Evolutionary conservation across 2,329 filamentous ascomycete species (phyloP).

Genomic region (Mycogone perniciosa): DNA sequence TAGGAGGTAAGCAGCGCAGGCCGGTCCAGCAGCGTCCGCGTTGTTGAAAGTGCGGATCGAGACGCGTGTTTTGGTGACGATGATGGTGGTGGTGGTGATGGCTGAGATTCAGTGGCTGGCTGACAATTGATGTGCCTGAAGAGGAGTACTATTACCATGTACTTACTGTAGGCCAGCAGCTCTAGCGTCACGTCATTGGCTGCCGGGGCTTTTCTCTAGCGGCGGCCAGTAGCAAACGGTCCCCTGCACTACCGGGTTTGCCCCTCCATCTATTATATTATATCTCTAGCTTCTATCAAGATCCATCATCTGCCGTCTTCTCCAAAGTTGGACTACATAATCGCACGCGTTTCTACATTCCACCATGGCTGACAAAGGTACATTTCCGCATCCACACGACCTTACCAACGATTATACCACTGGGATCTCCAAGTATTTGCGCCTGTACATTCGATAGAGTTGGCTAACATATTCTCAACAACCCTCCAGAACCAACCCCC

Average conservation of each 20-base stretch:
- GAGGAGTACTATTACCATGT: neutral
- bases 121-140: constrained; percentile 5
- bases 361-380: constrained; percentile 39
- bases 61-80: neutral
- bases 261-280: constrained; percentile 16
- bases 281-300: constrained; percentile 15
- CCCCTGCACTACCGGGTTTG: constrained; percentile 10
- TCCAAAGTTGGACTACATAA: neutral
- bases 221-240: neutral
- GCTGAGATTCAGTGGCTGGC: constrained; percentile 1
- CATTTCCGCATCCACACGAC: neutral
- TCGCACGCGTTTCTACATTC: neutral
- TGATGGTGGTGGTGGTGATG: neutral
- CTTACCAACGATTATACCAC: neutral
- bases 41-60: neutral
- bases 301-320: constrained; percentile 12
- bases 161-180: too few relatives aligned
- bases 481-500: constrained; percentile 41
- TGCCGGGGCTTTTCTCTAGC: neutral
- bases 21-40: neutral
- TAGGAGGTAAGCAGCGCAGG: neutral
- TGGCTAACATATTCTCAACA: constrained; percentile 8
- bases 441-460: neutral
- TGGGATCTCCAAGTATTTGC: too few relatives aligned
- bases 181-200: neutral